These are phyloP conservation scores for Hericium coralloides DNA, from an alignment of 768 basidiomycete genomes.

Conservation along the genomic window DNA sequence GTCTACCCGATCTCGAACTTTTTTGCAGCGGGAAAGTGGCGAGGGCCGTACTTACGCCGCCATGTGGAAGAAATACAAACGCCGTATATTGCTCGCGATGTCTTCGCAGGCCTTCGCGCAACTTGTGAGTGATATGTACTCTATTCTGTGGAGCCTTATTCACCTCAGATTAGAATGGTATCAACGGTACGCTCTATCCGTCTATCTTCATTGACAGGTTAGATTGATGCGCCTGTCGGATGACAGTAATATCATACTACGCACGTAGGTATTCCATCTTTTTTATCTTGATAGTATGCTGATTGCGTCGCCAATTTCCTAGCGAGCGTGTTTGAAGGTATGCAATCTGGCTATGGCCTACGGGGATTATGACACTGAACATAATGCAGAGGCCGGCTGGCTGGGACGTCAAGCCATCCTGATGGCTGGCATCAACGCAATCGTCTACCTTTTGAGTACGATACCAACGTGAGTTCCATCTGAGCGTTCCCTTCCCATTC, in stretches of 20 bases:
- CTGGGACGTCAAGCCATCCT: slow-evolving; percentile 86
- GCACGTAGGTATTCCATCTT: slow-evolving; percentile 52
- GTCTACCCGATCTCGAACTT: background rate
- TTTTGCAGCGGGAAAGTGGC: slow-evolving; percentile 56
- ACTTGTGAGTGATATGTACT: slow-evolving; percentile 45
- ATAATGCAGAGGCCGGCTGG: slow-evolving; percentile 79
- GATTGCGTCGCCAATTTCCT: background rate
- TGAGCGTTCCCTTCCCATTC: background rate
- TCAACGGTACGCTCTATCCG: slow-evolving; percentile 57
- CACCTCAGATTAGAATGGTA: slow-evolving; percentile 64
- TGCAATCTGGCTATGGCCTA: slow-evolving; percentile 3
- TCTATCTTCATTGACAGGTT: slow-evolving; percentile 1
- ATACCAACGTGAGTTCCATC: slow-evolving; percentile 62
- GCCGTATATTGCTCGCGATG: slow-evolving; percentile 87
- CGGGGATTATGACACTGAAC: slow-evolving; percentile 3
- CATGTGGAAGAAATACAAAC: slow-evolving; percentile 86
- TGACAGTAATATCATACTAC: slow-evolving; percentile 87
- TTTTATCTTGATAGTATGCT: slow-evolving; percentile 4
- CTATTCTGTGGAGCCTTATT: background rate
- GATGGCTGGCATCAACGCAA: slow-evolving; percentile 91
- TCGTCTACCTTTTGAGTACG: slow-evolving; percentile 73
- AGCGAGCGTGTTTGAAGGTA: slow-evolving; percentile 92
- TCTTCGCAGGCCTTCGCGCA: slow-evolving; percentile 94
- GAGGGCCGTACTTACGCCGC: slow-evolving; percentile 66
- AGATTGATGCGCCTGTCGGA: background rate